These are phyloP conservation scores for Symbiodinium pilosum DNA, from an alignment of 73 alveolate genomes.

Conservation along the genomic window DNA sequence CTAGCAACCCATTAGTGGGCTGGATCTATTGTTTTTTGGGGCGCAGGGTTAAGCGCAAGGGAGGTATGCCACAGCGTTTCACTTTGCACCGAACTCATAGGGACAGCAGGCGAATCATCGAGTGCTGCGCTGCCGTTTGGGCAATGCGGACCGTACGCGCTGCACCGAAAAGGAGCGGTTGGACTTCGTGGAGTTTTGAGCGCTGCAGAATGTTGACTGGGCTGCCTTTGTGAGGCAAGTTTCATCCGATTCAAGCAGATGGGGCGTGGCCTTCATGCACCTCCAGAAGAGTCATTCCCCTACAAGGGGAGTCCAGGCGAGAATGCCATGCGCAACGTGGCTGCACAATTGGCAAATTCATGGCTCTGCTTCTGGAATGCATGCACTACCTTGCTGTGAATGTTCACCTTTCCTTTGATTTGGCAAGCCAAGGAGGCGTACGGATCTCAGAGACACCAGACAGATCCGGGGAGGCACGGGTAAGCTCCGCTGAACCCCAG, in stretches of 20 bases:
- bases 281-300: not conserved
- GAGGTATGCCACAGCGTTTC: not conserved
- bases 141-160: not conserved
- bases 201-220: no score
- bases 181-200: no score
- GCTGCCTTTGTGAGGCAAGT: no score
- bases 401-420: not conserved
- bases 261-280: not conserved
- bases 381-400: not conserved
- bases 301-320: conserved; percentile 8
- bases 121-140: not conserved
- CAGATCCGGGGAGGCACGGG: not conserved
- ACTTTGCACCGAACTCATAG: not conserved
- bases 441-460: not conserved
- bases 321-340: not conserved
- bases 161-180: no score
- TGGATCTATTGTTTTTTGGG: no score
- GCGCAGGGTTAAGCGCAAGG: no score
- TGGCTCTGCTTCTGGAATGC: no score
- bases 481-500: no score
- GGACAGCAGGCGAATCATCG: not conserved
- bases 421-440: not conserved
- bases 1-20: no score
- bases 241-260: no score
- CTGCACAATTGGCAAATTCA: not conserved